Base-by-base conservation (phyloP, 2,329 filamentous ascomycete species). In the Dothistroma pini region DNA sequence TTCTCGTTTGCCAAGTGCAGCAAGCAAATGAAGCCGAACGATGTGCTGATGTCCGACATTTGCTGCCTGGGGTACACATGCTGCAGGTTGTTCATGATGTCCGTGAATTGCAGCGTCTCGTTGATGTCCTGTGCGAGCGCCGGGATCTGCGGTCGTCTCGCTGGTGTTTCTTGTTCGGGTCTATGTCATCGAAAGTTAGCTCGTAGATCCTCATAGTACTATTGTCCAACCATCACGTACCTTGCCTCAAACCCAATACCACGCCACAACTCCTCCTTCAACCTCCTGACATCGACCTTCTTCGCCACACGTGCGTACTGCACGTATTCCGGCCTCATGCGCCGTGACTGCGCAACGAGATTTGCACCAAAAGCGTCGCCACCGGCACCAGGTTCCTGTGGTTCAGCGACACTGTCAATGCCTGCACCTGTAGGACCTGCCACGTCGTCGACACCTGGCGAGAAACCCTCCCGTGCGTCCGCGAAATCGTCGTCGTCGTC, bases 11-110 rank as follows among this genome's bases (percentile, higher is more conserved):
- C 93, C 70, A 97, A 75, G 76, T 97, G 93, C 66, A 97, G 79
- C 60, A 96, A 78, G 70, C 90, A 96, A 65, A 99, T 99, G 78
- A 97, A 99, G 75, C 95, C 96, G 68, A 84, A 89, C 16, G 83
- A 96, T 0, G 95, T 99, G 38, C 92, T 96, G 71, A 99, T 97
- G 76, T 99, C 95, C 63, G 89, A 87, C 86, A 99, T 90, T 62
- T 87, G 86, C 68, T 90, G 83, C 75, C 90, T 89, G 11, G 92
- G 88, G 72, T 99, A 99, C 8, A 96, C 91, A 4, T 82, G 78
- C 73, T 96, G 90, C 52, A 99, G 79, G 63, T 88, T 88, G 73
- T 96, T 96, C 86, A 99, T 96, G 62, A 99, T 87, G 21, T 89
- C 81, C 0, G 93, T 97, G 77, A 99, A 99, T 70, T 89, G 92